Conservation (phyloP, 2,329 filamentous ascomycete genomes). For the Penicillium concentricum region DNA sequence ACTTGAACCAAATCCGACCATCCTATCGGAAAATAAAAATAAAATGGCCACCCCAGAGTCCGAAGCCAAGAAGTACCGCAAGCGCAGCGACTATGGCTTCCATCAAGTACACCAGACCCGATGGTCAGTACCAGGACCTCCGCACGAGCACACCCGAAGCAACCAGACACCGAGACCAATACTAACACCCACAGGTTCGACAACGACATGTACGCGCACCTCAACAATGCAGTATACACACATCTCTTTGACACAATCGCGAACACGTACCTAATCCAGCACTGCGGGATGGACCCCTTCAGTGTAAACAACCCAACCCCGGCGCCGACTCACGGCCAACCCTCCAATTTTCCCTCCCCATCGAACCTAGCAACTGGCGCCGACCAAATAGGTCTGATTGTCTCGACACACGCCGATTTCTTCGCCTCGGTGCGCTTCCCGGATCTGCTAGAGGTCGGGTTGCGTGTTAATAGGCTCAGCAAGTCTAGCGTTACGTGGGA, state of each 20-base stretch:
- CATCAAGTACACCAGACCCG: conserved; percentile 78
- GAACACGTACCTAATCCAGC: conserved; percentile 80
- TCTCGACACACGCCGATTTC: conserved; percentile 82
- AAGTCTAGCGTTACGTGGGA: conserved; percentile 88
- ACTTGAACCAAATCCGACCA: background rate
- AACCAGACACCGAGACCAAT: conserved; percentile 1
- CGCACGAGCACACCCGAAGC: background rate
- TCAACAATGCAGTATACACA: conserved; percentile 89
- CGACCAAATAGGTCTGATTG: conserved; percentile 76
- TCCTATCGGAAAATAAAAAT: background rate
- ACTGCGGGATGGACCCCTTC: conserved; percentile 72
- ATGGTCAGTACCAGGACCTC: conserved; percentile 57
- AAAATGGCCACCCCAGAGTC: conserved; percentile 31
- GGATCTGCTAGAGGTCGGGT: conserved; percentile 73
- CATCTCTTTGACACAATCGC: conserved; percentile 86
- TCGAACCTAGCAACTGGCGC: conserved; percentile 28
- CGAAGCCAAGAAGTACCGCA: conserved; percentile 60
- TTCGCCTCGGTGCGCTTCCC: conserved; percentile 81
- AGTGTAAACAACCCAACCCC: conserved; percentile 43
- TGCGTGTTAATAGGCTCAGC: conserved; percentile 81
- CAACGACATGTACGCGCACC: conserved; percentile 92
- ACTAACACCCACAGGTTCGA: conserved; percentile 62
- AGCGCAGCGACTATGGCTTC: conserved; percentile 71
- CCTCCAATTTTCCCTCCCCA: conserved; percentile 3
- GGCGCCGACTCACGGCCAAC: conserved; percentile 9